Evolutionary conservation across 257 asterid species (phyloP), one percentile per base, ranked within the genome.

Genomic region (Echium plantagineum): DNA sequence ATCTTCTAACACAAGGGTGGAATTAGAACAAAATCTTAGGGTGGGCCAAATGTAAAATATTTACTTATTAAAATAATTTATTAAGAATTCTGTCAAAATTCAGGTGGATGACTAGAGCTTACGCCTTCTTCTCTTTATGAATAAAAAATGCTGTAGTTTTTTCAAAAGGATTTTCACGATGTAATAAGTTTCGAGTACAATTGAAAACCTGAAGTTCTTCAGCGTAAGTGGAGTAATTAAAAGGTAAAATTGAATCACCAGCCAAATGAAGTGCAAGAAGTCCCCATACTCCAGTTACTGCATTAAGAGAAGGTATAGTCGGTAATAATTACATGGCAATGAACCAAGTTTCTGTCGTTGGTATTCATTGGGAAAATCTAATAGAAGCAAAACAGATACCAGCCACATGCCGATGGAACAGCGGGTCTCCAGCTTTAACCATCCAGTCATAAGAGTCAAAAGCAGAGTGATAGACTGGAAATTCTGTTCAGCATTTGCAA

Each of bases 401-500:
- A 67, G 98, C 72, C 21, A 84, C 88, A 20, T 91, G 98, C 38
- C 98, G 93, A 57, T 82, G 86, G 75, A 91, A 91, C 58, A 76
- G 67, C 48, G 98, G 98, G 70, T 91, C 98, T 57, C 98, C 98
- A 56, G 59, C 61, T 21, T 74, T 85, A 63, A 49, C 48, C 94
- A 88, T 88, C 98, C 98, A 91, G 53, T 81, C 82, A 67, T 83
- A 91, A 60, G 98, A 83, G 77, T 91, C 98, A 49, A 80, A 91
- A 61, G 93, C 93, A 31, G 98, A 88, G 79, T 91, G 98, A 77
- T 91, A 91, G 65, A 85, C 96, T 15, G 98, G 87, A 73, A 84
- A 91, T 62, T 83, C 98, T 85, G 94, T 69, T 20, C 15, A 66
- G 8, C 26, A 19, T 58, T 55, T 38, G 51, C 57, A 4, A 30